Evolutionary conservation across 257 asterid genomes (phyloP), one percentile per base, ranked within the genome.

Genomic region (Galeopsis tetrahit): DNA sequence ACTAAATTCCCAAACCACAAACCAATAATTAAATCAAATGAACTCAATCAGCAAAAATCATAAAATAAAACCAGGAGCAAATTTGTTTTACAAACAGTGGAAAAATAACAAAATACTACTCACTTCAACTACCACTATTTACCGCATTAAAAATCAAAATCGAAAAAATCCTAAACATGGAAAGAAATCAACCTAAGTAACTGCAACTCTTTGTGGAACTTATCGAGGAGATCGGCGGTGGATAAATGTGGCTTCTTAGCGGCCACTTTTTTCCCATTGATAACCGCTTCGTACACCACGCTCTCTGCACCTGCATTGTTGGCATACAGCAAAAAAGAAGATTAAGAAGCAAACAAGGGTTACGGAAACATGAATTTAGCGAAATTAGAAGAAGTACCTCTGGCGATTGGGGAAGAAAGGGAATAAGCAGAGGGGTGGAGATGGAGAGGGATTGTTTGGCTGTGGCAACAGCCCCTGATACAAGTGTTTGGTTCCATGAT

Each of bases 401-500:
- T 83, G 71, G 97, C 99, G 62, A 94, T 87, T 42, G 92, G 89
- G 69, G 90, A 84, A 56, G 85, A 79, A 60, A 94, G 80, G 61
- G 98, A 84, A 72, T 85, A 90, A n/a, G 86, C 76, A 68, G 92
- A 83, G 72, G 93, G 88, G 46, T 52, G 82, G 68, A 91, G 98
- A 75, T 81, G 90, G 75, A 94, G 90, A 82, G 98, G 99, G 84
- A 94, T 88, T 35, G 85, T 84, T 67, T 71, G 81, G 91, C 97
- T 94, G 63, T 60, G 86, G 87, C 99, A 94, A 69, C 99, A 91
- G 3, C 99, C 98, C 17, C 99, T 86, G 66, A 91, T 62, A 79
- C 99, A 94, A 56, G 85, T 83, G 81, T 88, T 94, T 21, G 95
- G 92, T 60, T 91, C 93, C 82, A 76, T 49, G 9, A 88, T 85